phyloP scores from a whole-genome alignment of 2,329 filamentous ascomycete genomes.

The Aspergillus tamarii region DNA sequence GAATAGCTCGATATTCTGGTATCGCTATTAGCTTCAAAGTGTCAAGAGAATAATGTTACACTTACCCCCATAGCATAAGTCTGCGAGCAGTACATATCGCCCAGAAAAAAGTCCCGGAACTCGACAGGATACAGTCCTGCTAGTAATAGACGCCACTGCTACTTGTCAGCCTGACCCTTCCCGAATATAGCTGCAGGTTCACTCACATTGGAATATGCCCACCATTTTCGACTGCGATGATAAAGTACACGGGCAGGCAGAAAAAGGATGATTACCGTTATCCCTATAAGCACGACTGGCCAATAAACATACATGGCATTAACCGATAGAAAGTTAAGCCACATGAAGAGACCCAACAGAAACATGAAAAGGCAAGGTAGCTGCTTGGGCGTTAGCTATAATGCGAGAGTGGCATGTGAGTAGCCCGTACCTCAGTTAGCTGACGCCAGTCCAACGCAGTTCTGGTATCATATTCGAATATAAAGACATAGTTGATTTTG shows the following conservation, averaged over 20 bases:
- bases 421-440: conserved; percentile 66
- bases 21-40: conserved; percentile 3
- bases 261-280: conserved; percentile 71
- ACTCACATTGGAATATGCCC: conserved; percentile 83
- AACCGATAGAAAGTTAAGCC: conserved; percentile 81
- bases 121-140: conserved; percentile 91
- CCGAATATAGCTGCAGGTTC: background rate
- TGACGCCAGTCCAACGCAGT: conserved; percentile 89
- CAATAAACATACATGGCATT: conserved; percentile 79
- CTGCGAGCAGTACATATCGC: conserved; percentile 95
- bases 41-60: background rate
- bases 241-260: conserved; percentile 76
- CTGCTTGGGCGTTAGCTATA: conserved; percentile 37
- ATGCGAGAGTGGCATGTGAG: background rate
- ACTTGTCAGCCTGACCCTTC: conserved; percentile 18
- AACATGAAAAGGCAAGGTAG: conserved; percentile 84
- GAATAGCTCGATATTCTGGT: conserved; percentile 84
- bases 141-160: conserved; percentile 78
- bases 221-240: conserved; percentile 78
- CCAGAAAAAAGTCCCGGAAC: conserved; percentile 95
- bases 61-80: conserved; percentile 86
- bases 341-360: conserved; percentile 75
- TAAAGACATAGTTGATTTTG: conserved; percentile 94
- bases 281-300: conserved; percentile 74
- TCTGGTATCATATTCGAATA: conserved; percentile 92